Evolutionary conservation across 495 filamentous ascomycete species (phyloP).

Genomic region (Xylaria intraflava): DNA sequence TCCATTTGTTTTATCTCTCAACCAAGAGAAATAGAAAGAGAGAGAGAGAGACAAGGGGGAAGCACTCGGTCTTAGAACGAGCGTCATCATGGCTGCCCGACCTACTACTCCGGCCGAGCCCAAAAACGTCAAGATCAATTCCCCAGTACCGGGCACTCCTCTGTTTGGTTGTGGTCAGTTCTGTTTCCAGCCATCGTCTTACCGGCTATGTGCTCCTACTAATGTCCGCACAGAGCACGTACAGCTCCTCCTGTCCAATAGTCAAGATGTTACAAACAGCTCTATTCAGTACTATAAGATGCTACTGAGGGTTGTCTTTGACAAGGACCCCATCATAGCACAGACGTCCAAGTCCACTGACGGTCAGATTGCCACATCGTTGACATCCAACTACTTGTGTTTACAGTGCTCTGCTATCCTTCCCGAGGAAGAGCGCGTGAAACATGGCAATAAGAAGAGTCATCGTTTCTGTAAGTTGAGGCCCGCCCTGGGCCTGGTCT

Average conservation of each 20-base stretch:
- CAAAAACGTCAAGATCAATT: slow-evolving; percentile 46
- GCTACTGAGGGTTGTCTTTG: slow-evolving; percentile 44
- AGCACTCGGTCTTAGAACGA: neutral
- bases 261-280: slow-evolving; percentile 41
- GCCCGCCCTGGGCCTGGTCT: neutral
- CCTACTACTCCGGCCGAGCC: slow-evolving; percentile 48
- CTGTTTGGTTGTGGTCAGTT: slow-evolving; percentile 49
- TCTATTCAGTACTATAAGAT: slow-evolving; percentile 50
- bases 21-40: neutral
- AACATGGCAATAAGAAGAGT: slow-evolving; percentile 50
- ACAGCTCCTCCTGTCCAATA: slow-evolving; percentile 45
- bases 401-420: slow-evolving; percentile 59
- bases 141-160: slow-evolving; percentile 43
- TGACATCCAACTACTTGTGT: slow-evolving; percentile 61
- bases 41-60: neutral
- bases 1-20: neutral
- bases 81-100: slow-evolving; percentile 33
- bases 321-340: slow-evolving; percentile 39
- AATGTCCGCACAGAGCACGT: slow-evolving; percentile 42
- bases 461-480: slow-evolving; percentile 60
- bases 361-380: slow-evolving; percentile 36
- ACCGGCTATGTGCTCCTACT: slow-evolving; percentile 7
- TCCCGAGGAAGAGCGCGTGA: slow-evolving; percentile 48
- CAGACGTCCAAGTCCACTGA: slow-evolving; percentile 46
- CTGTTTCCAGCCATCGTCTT: neutral